Base-by-base conservation (phyloP, 2,329 filamentous ascomycete species). In the Aspergillus sp. region DNA sequence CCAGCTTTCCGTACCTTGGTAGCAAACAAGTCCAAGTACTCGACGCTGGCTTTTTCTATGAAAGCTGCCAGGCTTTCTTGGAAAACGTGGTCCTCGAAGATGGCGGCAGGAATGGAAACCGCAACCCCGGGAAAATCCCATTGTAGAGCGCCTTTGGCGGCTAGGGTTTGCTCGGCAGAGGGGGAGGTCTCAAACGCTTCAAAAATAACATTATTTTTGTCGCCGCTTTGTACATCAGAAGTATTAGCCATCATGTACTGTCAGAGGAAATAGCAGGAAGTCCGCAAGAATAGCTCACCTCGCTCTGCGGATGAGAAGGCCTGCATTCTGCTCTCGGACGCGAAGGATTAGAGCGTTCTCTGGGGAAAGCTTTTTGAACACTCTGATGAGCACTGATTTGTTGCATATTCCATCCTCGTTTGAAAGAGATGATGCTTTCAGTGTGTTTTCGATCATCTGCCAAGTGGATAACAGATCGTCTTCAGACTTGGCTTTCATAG, bases 111-210 rank as follows among this genome's bases (percentile, higher is more conserved):
- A 3, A 88, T 64, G 0, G 76, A 72, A 0, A 83, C 80, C 0
- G 82, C 78, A 15, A 70, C 72, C 0, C 81, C 83, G 0, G 87
- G 87, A 60, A 89, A 89, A 17, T 81, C 76, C 79, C 85, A 86
- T 55, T 75, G 64, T 0, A 89, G 68, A 2, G 84, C 80, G 24
- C 76, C 77, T 18, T 81, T 69, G 0, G 82, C 70, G 0, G 78
- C 76, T 2, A 88, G 73, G 0, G 87, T 81, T 13, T 78, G 71
- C 43, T 83, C 75, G 1, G 81, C 82, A 0, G 67, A 66, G 0
- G 87, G 75, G 0, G 85, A 86, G 0, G 81, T 76, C 66, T 89
- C 86, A 55, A 89, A 89, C 0, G 77, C 77, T 67, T 89, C 86
- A 47, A 88, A 82, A 55, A 84, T 17, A 62, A 81, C 63, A 60